Evolutionary conservation across 2,329 filamentous ascomycete genomes (phyloP), one percentile per base, ranked within the genome.

Genomic region (Aspergillus vadensis): DNA sequence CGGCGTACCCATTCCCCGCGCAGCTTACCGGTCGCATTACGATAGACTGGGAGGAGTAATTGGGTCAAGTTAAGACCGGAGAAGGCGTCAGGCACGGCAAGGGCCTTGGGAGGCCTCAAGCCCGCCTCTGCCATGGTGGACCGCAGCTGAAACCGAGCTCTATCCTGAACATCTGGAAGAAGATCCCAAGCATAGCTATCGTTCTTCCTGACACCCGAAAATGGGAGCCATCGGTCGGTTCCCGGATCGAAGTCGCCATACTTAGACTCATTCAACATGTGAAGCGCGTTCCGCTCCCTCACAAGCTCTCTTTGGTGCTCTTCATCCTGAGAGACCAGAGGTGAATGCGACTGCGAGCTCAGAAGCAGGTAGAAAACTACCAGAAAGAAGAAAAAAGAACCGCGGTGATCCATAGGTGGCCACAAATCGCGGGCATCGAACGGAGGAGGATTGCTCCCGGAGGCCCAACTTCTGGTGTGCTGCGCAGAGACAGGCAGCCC

Each of bases 121-220:
- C 75, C 74, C 15, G 72, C 72, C 58, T 68, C 68, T 32, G 70
- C 65, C 23, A 78, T 65, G 23, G 68, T 69, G 32, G 68, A 70
- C 52, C 69, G 71, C 19, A 83, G 71, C 64, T 83, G 88, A 66
- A 87, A 81, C 58, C 85, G 80, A 57, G 88, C 90, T 65, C 85
- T 84, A 61, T 87, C 78, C 71, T 86, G 87, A 60, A 93, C 91
- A 1, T 80, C 77, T 0, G 81, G 80, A 21, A 97, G 79, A 59
- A 92, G 82, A 36, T 88, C 84, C 93, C 93, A 97, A 1, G 86
- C 88, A 74, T 91, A 91, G 4, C 85, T 86, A 76, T 96, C 90
- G 19, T 87, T 83, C 50, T 86, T 79, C 52, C 90, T 85, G 63
- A 96, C 88, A 1, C 94, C 94, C 2, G 91, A 91, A 55, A 97